These are phyloP conservation scores for Puccinia triticina DNA, from an alignment of 1,284 basidiomycete genomes.

Conservation along the genomic window DNA sequence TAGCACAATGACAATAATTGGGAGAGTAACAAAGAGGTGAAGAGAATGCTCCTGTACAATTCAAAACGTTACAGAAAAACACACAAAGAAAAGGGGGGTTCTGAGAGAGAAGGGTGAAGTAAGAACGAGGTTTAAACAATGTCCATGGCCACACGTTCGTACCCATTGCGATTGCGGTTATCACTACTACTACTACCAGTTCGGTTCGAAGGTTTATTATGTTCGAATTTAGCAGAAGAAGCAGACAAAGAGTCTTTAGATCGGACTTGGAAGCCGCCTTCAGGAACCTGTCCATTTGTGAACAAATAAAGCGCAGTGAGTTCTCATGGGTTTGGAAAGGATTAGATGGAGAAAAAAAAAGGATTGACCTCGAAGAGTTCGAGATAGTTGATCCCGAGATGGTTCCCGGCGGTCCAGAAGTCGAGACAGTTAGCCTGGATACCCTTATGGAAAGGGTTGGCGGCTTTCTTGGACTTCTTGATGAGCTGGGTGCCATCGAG, in stretches of 20 bases:
- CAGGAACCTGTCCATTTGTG: conserved; percentile 13
- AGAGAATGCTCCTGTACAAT: background rate
- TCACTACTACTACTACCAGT: background rate
- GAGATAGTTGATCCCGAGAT: conserved; percentile 86
- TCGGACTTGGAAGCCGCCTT: conserved; percentile 28
- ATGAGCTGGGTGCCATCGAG: conserved; percentile 85
- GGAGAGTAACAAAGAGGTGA: background rate
- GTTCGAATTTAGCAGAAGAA: background rate
- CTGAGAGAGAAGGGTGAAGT: background rate
- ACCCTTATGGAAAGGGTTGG: conserved; percentile 92
- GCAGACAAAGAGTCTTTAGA: background rate
- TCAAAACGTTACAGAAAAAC: too few relatives aligned
- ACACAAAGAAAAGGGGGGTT: too few relatives aligned
- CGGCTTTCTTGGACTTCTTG: conserved; percentile 66
- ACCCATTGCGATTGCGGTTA: background rate
- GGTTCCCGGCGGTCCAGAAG: conserved; percentile 85
- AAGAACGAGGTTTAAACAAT: conserved; percentile 10
- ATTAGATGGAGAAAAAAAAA: conserved; percentile 11
- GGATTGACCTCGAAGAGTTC: conserved; percentile 71
- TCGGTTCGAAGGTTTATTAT: background rate
- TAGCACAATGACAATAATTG: background rate
- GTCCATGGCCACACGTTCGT: conserved; percentile 24
- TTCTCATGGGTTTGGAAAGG: background rate
- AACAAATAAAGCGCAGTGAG: background rate
- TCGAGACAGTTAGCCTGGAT: conserved; percentile 84